A percentile compares a stretch with the other conserved stretches of the same genome.
Evolutionary conservation across 1,139 yeast species (phyloP).

Genomic region (Lodderomyces metapsilosis): DNA sequence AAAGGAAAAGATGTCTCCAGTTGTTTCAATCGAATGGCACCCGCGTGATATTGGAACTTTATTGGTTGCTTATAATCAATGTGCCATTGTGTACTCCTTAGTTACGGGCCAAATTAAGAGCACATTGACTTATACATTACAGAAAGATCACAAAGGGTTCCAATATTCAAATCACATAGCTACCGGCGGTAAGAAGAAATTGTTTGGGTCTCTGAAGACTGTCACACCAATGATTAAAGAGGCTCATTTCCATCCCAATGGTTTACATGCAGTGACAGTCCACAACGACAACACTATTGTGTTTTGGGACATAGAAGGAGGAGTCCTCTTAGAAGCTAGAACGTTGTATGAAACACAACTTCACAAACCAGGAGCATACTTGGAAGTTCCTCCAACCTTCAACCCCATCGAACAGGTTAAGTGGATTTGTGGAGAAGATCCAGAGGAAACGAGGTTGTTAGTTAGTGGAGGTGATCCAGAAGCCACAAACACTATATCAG

Average conservation of each 20-base stretch:
- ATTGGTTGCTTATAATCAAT: constrained; percentile 68
- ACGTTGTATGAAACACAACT: constrained; percentile 65
- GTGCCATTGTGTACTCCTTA: constrained; percentile 70
- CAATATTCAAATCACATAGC: constrained; percentile 28
- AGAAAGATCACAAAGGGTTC: constrained; percentile 33
- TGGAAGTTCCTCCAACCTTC: constrained; percentile 19
- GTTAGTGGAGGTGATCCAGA: constrained; percentile 64
- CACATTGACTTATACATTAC: constrained; percentile 55
- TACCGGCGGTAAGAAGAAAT: constrained; percentile 45
- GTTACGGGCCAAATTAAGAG: constrained; percentile 56
- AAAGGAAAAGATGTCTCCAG: constrained; percentile 55
- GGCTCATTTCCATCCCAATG: constrained; percentile 90
- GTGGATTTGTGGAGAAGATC: constrained; percentile 80
- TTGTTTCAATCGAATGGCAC: constrained; percentile 68
- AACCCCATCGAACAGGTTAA: constrained; percentile 42
- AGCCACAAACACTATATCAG: constrained; percentile 53
- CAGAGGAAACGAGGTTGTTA: constrained; percentile 74
- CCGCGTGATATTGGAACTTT: constrained; percentile 87
- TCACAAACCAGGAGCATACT: constrained; percentile 47
- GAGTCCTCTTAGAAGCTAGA: constrained; percentile 72
- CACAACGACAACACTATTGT: constrained; percentile 82
- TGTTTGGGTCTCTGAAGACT: constrained; percentile 42
- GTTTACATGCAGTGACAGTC: constrained; percentile 74
- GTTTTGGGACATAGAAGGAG: constrained; percentile 89
- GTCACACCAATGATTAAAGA: constrained; percentile 52